phyloP scores from a whole-genome alignment of 345 rosid species.

The Cardiospermum halicacabum region DNA sequence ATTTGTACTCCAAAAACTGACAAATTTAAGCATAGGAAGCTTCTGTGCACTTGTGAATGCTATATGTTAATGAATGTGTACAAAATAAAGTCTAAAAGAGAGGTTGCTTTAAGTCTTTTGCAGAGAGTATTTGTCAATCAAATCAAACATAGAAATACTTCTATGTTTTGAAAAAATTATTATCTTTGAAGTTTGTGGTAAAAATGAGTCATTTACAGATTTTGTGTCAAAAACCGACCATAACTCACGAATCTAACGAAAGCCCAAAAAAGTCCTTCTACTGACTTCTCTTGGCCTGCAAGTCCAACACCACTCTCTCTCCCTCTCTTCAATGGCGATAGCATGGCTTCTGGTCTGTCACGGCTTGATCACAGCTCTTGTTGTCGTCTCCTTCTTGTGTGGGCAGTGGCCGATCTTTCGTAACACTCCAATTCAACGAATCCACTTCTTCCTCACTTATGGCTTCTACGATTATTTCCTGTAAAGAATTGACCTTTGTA shows the following conservation, averaged over 20 bases:
- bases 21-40: not conserved
- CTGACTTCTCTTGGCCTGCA: not conserved
- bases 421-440: slow-evolving; percentile 66
- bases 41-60: not conserved
- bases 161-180: too few relatives aligned
- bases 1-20: not conserved
- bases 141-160: too few relatives aligned
- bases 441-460: slow-evolving; percentile 75
- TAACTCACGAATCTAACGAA: not conserved
- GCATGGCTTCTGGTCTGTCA: slow-evolving; percentile 74
- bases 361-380: slow-evolving; percentile 54
- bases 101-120: too few relatives aligned
- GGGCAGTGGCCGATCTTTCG: slow-evolving; percentile 97
- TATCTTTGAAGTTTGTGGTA: too few relatives aligned
- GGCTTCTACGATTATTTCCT: slow-evolving; percentile 82
- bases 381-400: slow-evolving; percentile 76
- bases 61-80: not conserved
- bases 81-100: not conserved
- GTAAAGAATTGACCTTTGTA: slow-evolving; percentile 28
- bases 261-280: not conserved
- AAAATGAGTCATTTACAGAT: too few relatives aligned
- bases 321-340: slow-evolving; percentile 38
- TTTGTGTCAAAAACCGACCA: not conserved
- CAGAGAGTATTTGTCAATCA: too few relatives aligned
- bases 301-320: not conserved